Base-by-base conservation (phyloP, 1,284 basidiomycete species). In the Leccinum subrobustum region DNA sequence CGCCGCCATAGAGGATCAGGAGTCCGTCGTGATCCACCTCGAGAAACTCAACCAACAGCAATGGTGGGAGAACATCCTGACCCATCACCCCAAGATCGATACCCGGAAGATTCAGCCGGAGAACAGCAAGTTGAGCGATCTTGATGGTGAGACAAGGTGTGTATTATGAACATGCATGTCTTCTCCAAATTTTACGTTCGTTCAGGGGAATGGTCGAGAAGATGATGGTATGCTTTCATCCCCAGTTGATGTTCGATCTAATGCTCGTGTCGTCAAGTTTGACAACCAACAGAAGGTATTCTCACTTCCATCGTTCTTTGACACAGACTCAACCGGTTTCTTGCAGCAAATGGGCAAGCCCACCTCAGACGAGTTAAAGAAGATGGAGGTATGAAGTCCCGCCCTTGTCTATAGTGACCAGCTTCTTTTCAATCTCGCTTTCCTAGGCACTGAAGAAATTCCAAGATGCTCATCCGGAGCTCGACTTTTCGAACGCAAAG, bases 41-140 rank as follows among this genome's bases (percentile, higher is more conserved):
- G 95, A 97, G 75, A 97, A 97, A 75, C 68, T 91, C 59, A 93
- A 95, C 76, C 78, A 89, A 67, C 86, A 90, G 75, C 87, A 92
- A 60, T 99, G 97, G 97, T 99, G 97, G 97, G 93, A 95, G 73
- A 95, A 98, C 73, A 92, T 99, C 63, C 80, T 99, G 61, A 92
- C 90, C 2, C 92, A 96, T 71, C 94, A 98, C 70, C 95, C 97
- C 9, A 97, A 95, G 81, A 92, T 99, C 79, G 93, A 99, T 73
- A 98, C 96, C 11, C 92, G 85, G 56, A 98, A 98, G 81, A 98
- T 99, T 68, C 88, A 92, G 66, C 97, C 97, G 0, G 89, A 92
- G 69, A 96, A 97, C 74, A 96, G 95, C 70, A 97, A 97, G 73
- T 81, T 99, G 58, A 93, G 94, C 70, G 97, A 99, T 70, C 83